Base-by-base conservation (phyloP, 805 yeast genomes). In the Schizosaccharomyces octosporus region DNA sequence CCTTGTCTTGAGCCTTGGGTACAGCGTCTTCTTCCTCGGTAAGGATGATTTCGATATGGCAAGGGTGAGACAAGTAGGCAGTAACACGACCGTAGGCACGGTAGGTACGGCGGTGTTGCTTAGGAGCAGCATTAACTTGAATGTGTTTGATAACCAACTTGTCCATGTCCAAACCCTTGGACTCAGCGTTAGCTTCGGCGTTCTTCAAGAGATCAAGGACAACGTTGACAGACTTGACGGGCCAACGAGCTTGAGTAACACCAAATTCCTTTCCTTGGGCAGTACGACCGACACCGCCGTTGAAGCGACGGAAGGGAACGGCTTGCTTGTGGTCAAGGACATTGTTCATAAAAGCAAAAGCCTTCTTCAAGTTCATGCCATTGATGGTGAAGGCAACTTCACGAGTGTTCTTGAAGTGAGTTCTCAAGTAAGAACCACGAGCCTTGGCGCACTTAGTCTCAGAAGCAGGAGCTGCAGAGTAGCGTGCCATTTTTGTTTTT, bases 71-170 rank as follows among this genome's bases (percentile, higher is more conserved):
- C 81, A 88, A 94, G 93, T 88, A 93, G 73, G 96, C 95, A 81
- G 90, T 93, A 76, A 88, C 87, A 85, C 98, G 93, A 86, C 99
- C 99, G 85, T 90, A 97, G 73, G 99, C 99, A 85, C 99, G 89
- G 95, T 81, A 93, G 75, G 98, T 93, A 82, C 99, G 88, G 83
- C 99, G 90, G 84, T 97, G 93, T 81, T 87, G 95, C 81, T 88
- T 88, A 80, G 99, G 98, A 73, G 98, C 98, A 78, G 88, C 95
- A 95, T 93, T 93, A 74, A 90, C 98, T 82, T 93, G 98, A 76
- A 93, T 90, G 86, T 93, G 97, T 70, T 95, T 84, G 74, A 93
- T 82, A 79, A 84, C 85, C 76, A 93, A 85, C 77, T 85, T 87
- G 72, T 94, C 81, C 72, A 85, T 82, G 76, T 93, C 97, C 79